Evolutionary conservation across 768 basidiomycete species (phyloP).

Genomic region (Russula sp.): DNA sequence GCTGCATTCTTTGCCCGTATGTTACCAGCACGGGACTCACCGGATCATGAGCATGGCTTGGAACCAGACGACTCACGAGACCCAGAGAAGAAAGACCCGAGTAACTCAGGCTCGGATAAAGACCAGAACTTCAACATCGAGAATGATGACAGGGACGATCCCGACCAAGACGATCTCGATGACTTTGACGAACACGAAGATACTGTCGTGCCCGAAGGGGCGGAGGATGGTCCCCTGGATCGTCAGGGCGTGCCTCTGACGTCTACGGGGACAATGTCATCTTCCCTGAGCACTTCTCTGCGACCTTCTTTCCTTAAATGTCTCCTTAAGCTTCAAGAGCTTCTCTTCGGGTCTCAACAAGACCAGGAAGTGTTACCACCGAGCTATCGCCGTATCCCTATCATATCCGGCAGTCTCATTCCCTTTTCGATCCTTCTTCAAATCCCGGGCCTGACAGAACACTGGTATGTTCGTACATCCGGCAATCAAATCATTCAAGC

Average conservation of each 20-base stretch:
- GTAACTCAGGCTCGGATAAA: neutral
- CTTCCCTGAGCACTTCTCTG: neutral
- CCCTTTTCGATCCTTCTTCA: constrained; percentile 79
- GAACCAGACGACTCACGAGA: neutral
- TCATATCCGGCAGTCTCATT: constrained; percentile 60
- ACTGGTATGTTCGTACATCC: constrained; percentile 62
- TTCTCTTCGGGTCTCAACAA: constrained; percentile 23
- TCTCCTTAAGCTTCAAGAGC: constrained; percentile 21
- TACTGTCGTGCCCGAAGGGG: neutral
- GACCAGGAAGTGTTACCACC: constrained; percentile 35
- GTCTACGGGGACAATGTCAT: neutral
- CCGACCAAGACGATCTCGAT: neutral
- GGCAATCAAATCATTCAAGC: constrained; percentile 41
- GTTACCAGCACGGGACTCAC: neutral
- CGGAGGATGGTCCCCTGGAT: neutral
- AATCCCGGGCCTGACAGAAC: constrained; percentile 72
- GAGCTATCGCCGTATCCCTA: constrained; percentile 57
- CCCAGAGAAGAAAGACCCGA: neutral
- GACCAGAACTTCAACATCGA: neutral
- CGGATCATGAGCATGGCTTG: neutral
- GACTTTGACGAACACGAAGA: neutral
- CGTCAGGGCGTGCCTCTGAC: constrained; percentile 1
- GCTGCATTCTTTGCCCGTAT: neutral
- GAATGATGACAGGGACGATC: neutral
- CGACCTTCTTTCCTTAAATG: constrained; percentile 18